A percentile compares a stretch with the other conserved stretches of the same genome.
These are phyloP conservation scores for Botrytis medusae DNA, from an alignment of 2,329 filamentous ascomycete species.

Conservation along the genomic window DNA sequence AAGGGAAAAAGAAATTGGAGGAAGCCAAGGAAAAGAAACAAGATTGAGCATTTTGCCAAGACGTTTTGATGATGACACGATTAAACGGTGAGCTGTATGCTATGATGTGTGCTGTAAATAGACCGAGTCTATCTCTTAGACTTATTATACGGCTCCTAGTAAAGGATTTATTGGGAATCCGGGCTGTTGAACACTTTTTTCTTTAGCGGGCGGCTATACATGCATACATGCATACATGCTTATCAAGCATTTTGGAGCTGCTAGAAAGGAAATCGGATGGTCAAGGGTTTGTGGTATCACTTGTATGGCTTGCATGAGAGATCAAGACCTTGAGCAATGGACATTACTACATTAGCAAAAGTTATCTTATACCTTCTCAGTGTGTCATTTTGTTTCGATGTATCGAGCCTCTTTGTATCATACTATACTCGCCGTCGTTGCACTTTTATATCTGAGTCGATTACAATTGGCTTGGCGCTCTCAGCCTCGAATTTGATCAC, in stretches of 20 bases:
- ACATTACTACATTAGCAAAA: constrained; percentile 4
- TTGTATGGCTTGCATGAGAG: not conserved
- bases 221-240: not conserved
- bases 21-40: constrained; percentile 10
- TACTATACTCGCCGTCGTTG: not conserved
- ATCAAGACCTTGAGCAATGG: not conserved
- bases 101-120: constrained; percentile 17
- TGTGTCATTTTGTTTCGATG: not conserved
- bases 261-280: constrained; percentile 10
- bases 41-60: constrained; percentile 8
- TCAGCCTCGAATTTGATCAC: not conserved
- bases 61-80: not conserved
- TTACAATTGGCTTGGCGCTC: not conserved
- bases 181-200: not conserved
- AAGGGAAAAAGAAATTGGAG: constrained; percentile 37
- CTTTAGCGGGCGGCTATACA: not conserved
- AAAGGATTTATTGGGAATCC: not conserved
- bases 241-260: constrained; percentile 6
- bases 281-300: not conserved
- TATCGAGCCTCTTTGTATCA: not conserved
- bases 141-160: constrained; percentile 3
- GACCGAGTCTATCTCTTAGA: constrained; percentile 8
- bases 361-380: not conserved
- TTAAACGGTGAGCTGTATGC: constrained; percentile 14
- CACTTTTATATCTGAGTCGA: not conserved